A percentile compares a stretch with the other conserved stretches of the same genome.
phyloP scores from a whole-genome alignment of 352 stramenopile genomes.

The Aphanomyces stellatus region DNA sequence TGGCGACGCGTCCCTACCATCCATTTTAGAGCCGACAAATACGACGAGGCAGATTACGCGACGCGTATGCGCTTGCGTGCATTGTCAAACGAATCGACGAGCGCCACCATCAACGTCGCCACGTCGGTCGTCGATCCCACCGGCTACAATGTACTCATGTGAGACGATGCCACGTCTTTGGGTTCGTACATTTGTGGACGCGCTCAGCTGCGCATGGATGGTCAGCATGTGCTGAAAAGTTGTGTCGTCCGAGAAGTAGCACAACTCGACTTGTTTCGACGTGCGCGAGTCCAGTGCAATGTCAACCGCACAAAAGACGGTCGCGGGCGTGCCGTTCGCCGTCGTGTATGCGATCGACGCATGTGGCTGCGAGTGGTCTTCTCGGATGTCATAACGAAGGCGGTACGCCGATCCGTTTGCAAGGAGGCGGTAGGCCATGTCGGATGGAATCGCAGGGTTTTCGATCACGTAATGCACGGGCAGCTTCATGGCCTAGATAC shows the following conservation, averaged over 20 bases:
- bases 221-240: conserved; percentile 34
- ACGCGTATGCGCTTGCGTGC: conserved; percentile 13
- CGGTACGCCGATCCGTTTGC: conserved; percentile 53
- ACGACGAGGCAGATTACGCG: background rate
- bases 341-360: background rate
- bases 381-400: conserved; percentile 55
- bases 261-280: conserved; percentile 43
- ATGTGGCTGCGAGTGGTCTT: conserved; percentile 14
- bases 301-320: conserved; percentile 38
- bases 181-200: no score
- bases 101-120: background rate
- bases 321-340: conserved; percentile 16
- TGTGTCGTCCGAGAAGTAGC: conserved; percentile 39
- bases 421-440: conserved; percentile 42
- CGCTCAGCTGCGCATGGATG: conserved; percentile 32
- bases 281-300: conserved; percentile 47
- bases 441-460: conserved; percentile 39
- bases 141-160: no score
- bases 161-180: no score
- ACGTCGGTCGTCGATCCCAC: background rate
- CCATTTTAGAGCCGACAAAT: background rate
- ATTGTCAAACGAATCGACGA: conserved; percentile 17
- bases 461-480: conserved; percentile 66
- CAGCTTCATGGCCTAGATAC: conserved; percentile 45
- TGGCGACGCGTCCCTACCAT: conserved; percentile 33